Evolutionary conservation across 805 yeast genomes (phyloP), one percentile per base, ranked within the genome.

Genomic region (Candida railenensis): DNA sequence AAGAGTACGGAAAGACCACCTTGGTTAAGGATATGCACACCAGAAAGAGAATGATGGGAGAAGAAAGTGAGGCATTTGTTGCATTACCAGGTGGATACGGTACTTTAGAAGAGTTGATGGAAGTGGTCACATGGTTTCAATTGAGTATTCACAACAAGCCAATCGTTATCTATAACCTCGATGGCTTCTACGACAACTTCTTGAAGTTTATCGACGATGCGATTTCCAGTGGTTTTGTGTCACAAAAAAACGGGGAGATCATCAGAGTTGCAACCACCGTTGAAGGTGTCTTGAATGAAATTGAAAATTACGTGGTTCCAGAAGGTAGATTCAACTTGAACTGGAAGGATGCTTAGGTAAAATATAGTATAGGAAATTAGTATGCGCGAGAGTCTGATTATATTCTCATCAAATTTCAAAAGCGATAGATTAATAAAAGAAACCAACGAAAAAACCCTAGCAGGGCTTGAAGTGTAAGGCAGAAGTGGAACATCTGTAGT

Each of bases 81-180:
- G 96, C 96, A 0, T 75, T 89, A 69, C 96, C 96, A 12, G 96
- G 96, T 51, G 96, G 96, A 2, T 89, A 82, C 62, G 96, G 96
- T 43, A 89, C 96, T 5, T 67, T 88, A 60, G 96, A 89, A 66
- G 96, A 89, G 67, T 73, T 89, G 51, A 83, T 89, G 84, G 96
- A 89, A 70, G 85, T 88, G 46, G 85, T 86, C 48, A 89, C 96
- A 3, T 89, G 96, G 96, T 81, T 83, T 42, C 96, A 89, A 71
- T 74, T 89, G 56, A 94, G 91, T 30, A 89, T 89, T 53, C 96
- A 89, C 65, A 69, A 74, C 51, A 85, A 85, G 64, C 96, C 96
- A 22, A 81, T 89, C 56, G 83, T 89, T 14, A 59, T 89, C 37
- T 83, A 82, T 67, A 89, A 89, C 66, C 76, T 85, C 45, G 76